A percentile compares a stretch with the other conserved stretches of the same genome.
These are phyloP conservation scores for Mycena indigotica DNA, from an alignment of 768 basidiomycete species.

Conservation along the genomic window DNA sequence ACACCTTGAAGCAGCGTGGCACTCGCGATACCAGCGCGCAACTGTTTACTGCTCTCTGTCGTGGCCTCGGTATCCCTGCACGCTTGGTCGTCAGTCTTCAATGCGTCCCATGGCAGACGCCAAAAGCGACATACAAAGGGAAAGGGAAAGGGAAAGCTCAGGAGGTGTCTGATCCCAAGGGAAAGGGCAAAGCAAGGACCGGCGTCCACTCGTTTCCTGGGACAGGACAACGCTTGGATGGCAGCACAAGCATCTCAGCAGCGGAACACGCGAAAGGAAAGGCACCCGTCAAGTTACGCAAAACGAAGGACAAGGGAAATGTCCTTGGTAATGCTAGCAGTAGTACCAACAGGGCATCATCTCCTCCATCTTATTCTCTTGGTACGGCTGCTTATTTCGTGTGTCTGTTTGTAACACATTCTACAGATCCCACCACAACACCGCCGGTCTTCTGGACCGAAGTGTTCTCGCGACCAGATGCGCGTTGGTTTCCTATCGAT, in stretches of 20 bases:
- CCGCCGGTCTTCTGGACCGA: constrained; percentile 97
- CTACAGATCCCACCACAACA: constrained; percentile 56
- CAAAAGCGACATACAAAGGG: constrained; percentile 46
- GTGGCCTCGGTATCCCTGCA: constrained; percentile 84
- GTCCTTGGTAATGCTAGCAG: constrained; percentile 32
- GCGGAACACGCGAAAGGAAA: constrained; percentile 60
- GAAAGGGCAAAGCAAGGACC: constrained; percentile 25
- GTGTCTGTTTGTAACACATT: constrained; percentile 1
- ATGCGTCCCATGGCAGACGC: constrained; percentile 86
- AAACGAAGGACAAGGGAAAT: constrained; percentile 52
- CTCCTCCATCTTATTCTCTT: constrained; percentile 16
- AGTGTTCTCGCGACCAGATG: constrained; percentile 90
- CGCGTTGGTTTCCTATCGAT: constrained; percentile 91
- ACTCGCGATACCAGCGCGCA: constrained; percentile 87
- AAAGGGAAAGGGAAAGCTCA: constrained; percentile 33
- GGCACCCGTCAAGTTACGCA: constrained; percentile 60
- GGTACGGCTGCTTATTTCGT: neutral
- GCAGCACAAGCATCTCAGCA: constrained; percentile 34
- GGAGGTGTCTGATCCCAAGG: constrained; percentile 33
- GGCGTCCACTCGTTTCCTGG: constrained; percentile 33
- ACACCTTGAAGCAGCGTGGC: constrained; percentile 77
- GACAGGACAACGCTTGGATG: constrained; percentile 45
- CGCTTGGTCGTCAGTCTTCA: constrained; percentile 89
- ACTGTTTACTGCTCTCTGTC: constrained; percentile 87
- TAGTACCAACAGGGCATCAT: constrained; percentile 17